Conservation (phyloP, 345 rosid genomes). For the Heritiera littoralis region DNA sequence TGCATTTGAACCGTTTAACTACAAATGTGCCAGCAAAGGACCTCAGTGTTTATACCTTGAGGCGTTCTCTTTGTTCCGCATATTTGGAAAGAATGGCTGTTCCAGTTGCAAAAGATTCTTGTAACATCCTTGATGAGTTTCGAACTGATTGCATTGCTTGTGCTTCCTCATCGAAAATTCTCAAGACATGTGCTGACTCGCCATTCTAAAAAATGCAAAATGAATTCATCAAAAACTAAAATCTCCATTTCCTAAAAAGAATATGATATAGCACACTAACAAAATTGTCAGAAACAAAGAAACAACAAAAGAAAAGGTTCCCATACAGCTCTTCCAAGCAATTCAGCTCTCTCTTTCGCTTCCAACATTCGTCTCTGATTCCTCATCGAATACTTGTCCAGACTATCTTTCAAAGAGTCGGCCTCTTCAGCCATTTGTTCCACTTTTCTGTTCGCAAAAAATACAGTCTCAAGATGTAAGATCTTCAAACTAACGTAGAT, state of each 20-base stretch:
- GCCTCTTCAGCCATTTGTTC: conserved; percentile 93
- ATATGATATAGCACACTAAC: neutral
- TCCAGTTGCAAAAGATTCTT: conserved; percentile 80
- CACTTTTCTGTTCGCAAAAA: conserved; percentile 53
- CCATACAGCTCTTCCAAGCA: conserved; percentile 77
- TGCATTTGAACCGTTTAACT: neutral
- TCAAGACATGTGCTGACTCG: conserved; percentile 77
- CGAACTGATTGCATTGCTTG: conserved; percentile 86
- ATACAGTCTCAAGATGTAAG: neutral
- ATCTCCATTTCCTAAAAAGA: neutral
- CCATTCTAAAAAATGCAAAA: conserved; percentile 54
- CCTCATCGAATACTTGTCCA: conserved; percentile 65
- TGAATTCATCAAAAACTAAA: neutral
- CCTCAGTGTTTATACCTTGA: conserved; percentile 56
- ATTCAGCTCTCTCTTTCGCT: conserved; percentile 84
- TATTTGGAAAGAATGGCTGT: conserved; percentile 81
- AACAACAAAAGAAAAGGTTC: conserved; percentile 10
- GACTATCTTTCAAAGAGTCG: conserved; percentile 70
- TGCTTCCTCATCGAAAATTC: conserved; percentile 86
- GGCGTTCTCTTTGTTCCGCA: conserved; percentile 86
- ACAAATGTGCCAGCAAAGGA: conserved; percentile 13
- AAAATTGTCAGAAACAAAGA: neutral
- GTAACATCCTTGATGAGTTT: conserved; percentile 79
- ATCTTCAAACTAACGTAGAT: neutral
- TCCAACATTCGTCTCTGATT: conserved; percentile 69